Evolutionary conservation across 2,329 filamentous ascomycete genomes (phyloP).

Genomic region (Myriangium duriaei): DNA sequence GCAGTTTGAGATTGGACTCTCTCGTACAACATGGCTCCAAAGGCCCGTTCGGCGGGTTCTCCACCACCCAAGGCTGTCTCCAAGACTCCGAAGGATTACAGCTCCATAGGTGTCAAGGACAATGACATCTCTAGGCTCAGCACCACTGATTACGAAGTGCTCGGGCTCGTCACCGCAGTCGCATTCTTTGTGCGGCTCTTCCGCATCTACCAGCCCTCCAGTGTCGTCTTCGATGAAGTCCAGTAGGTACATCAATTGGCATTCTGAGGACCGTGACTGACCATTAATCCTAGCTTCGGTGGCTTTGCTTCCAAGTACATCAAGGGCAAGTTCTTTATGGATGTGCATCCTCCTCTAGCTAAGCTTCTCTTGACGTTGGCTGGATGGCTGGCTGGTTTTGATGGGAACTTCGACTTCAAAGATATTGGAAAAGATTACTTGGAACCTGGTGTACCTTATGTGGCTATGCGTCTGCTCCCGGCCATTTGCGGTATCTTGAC

Average conservation of each 20-base stretch:
- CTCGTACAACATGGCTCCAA: background rate
- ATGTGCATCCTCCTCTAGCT: constrained; percentile 94
- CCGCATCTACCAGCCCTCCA: constrained; percentile 89
- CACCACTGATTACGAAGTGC: constrained; percentile 66
- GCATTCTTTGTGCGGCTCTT: constrained; percentile 76
- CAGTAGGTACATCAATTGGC: constrained; percentile 55
- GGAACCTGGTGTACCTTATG: constrained; percentile 88
- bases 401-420: constrained; percentile 96
- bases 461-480: constrained; percentile 90
- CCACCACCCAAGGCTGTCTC: background rate
- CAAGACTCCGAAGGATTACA: constrained; percentile 42
- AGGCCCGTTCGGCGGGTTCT: background rate
- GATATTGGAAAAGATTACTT: constrained; percentile 98
- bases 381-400: constrained; percentile 87
- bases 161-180: constrained; percentile 60
- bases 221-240: constrained; percentile 97
- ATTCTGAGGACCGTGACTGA: constrained; percentile 15
- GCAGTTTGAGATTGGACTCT: too few relatives aligned
- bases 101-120: constrained; percentile 69
- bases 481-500: constrained; percentile 79
- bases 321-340: constrained; percentile 99
- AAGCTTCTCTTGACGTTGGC: constrained; percentile 94
- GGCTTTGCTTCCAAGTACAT: constrained; percentile 98
- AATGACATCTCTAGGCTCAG: constrained; percentile 87
- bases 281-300: constrained; percentile 56